Base-by-base conservation (phyloP, 2,329 filamentous ascomycete genomes). In the Ophiostoma triangulosporum region DNA sequence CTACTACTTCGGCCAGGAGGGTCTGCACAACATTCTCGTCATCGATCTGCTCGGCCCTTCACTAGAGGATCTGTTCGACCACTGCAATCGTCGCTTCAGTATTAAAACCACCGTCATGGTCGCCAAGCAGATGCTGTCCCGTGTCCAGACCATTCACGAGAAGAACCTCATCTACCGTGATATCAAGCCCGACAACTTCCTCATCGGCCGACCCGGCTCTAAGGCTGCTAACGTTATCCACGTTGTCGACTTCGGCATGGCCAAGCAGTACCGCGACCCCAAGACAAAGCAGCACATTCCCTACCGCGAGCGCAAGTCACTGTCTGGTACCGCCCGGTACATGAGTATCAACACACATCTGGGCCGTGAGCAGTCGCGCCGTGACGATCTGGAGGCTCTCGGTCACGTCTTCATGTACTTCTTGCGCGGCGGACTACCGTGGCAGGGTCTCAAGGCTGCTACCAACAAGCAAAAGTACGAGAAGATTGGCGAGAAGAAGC, bases 311-410 rank as follows among this genome's bases (percentile, higher is more conserved):
- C 82, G 93, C 63, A 98, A 98, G 72, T 95, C 91, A 5, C 75
- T 98, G 57, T 97, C 91, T 4, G 93, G 93, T 58, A 98, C 93
- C 55, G 93, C 93, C 58, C 81, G 93, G 67, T 98, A 98, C 71
- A 97, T 97, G 93, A 95, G 88, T 73, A 97, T 98, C 80, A 98
- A 98, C 72, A 98, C 93, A 54, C 93, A 98, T 76, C 72, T 97
- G 60, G 93, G 93, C 52, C 83, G 93, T 56, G 93, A 98, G 68
- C 93, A 98, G 69, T 97, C 91, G 55, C 83, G 93, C 66, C 79
- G 93, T 70, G 93, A 98, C 68, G 93, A 98, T 68, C 75, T 98
- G 56, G 93, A 98, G 71, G 93, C 93, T 14, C 72, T 86, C 12
- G 83, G 83, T 20, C 83, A 86, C 64, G 81, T 86, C 38, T 85